Base-by-base conservation (phyloP, 768 basidiomycete species). In the Hortiboletus campestris region DNA sequence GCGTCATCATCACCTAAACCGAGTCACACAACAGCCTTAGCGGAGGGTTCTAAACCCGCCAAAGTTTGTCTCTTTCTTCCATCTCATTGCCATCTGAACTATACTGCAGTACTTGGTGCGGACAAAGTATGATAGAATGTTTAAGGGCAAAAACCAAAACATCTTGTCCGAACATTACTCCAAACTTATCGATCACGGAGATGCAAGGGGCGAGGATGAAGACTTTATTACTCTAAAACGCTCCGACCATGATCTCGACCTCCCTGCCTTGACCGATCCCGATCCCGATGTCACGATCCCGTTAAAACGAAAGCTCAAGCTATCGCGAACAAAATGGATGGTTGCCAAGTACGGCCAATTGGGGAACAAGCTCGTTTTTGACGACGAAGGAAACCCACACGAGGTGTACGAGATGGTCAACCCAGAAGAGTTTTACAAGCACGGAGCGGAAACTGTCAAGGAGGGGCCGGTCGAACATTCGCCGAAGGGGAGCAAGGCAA, bases 41-140 rank as follows among this genome's bases (percentile, higher is more conserved):
- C n/a, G n/a, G n/a, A n/a, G n/a, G n/a, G n/a, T n/a, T n/a, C n/a
- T n/a, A n/a, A n/a, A n/a, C 59, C 64, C 12, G 51, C 70, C 13
- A 80, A 84, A 67, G 84, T 84, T 58, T 25, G 71, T 68, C 17
- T 5, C 16, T 38, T 58, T 39, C 14, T 16, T 36, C n/a, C 49
- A 32, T 31, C 3, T 13, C 29, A 41, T 20, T n/a, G 17, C 46
- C 25, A 31, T 43, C 36, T 36, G 17, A 32, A 17, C 28, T 17
- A 34, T 46, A 14, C 44, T 48, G 14, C 56, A 78, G 78, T 63
- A 71, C 42, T 67, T 69, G 11, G 86, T 89, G 0, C 84, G 90
- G 47, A 98, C 96, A 3, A 98, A 96, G 74, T 97, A 98, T 70
- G 96, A 98, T 72, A 84, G 92, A 49, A 98, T 99, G 94, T 98